These are phyloP conservation scores for Marchantia paleacea DNA, from an alignment of 225 moss, liverwort and hornwort species.

Conservation along the genomic window DNA sequence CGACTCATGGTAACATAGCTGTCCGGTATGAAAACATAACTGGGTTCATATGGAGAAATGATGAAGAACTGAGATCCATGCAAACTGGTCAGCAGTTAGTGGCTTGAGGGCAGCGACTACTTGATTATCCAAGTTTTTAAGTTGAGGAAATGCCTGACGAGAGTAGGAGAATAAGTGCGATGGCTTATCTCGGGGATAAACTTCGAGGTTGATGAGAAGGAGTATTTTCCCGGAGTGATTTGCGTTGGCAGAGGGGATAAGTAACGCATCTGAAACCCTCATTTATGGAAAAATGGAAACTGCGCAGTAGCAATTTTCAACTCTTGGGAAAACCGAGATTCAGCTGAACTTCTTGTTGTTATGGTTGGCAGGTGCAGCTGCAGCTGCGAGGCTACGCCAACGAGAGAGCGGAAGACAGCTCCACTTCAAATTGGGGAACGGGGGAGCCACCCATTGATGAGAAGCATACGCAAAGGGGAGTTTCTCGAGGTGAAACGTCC, in stretches of 20 bases:
- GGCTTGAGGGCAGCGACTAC: too few relatives aligned
- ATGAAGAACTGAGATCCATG: neutral
- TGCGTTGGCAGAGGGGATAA: too few relatives aligned
- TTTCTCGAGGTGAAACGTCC: neutral
- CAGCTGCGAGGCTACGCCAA: slow-evolving; percentile 4
- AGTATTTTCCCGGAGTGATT: neutral
- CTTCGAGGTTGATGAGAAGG: neutral
- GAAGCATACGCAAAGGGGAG: slow-evolving; percentile 23
- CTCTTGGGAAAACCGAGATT: neutral
- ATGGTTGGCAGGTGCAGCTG: slow-evolving; percentile 7
- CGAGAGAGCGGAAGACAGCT: slow-evolving; percentile 20
- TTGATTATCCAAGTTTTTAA: too few relatives aligned
- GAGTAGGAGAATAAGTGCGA: too few relatives aligned
- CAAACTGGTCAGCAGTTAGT: too few relatives aligned
- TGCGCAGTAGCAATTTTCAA: neutral
- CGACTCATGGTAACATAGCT: neutral
- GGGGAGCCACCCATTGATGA: slow-evolving; percentile 38
- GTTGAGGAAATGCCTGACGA: too few relatives aligned
- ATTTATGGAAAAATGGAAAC: neutral
- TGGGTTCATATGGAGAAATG: neutral
- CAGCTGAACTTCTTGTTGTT: too few relatives aligned
- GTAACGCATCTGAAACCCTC: neutral
- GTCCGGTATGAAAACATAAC: neutral
- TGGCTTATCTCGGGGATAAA: neutral
- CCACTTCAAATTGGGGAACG: slow-evolving; percentile 18